phyloP scores from a whole-genome alignment of 306 rosid species.

The Casuarina cunninghamiana region DNA sequence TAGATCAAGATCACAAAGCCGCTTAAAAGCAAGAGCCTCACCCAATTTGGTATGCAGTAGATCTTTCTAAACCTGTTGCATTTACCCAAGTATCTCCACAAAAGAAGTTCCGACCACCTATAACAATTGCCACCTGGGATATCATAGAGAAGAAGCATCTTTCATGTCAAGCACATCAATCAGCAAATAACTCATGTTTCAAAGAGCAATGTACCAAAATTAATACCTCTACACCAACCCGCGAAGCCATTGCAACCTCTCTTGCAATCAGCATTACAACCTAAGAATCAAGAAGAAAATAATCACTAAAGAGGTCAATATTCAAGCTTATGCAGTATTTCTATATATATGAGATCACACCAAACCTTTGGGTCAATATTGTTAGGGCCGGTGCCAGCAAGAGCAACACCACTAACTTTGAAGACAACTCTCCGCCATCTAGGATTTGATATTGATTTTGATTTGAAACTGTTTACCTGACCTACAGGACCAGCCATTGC shows the following conservation, averaged over 20 bases:
- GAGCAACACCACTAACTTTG: slow-evolving; percentile 93
- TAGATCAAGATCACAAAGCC: slow-evolving; percentile 1
- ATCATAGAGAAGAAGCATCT: slow-evolving; percentile 24
- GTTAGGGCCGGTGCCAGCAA: slow-evolving; percentile 77
- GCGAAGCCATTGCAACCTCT: slow-evolving; percentile 85
- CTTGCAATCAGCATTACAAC: slow-evolving; percentile 73
- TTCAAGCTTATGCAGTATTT: slow-evolving; percentile 11
- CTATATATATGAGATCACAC: slow-evolving; percentile 5
- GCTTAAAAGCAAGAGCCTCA: slow-evolving; percentile 36
- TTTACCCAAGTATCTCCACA: slow-evolving; percentile 95
- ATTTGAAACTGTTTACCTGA: slow-evolving; percentile 56
- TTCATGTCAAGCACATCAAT: slow-evolving; percentile 25
- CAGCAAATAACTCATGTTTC: slow-evolving; percentile 3
- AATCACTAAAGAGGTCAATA: slow-evolving; percentile 16
- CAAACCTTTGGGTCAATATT: slow-evolving; percentile 85
- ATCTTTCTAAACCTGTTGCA: slow-evolving; percentile 84
- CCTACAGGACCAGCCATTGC: slow-evolving; percentile 56
- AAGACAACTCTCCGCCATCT: slow-evolving; percentile 94
- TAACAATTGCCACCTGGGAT: slow-evolving; percentile 80
- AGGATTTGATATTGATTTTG: slow-evolving; percentile 60
- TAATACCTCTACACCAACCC: slow-evolving; percentile 87
- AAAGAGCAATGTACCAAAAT: slow-evolving; percentile 22
- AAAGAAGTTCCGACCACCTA: slow-evolving; percentile 94
- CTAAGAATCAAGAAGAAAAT: slow-evolving; percentile 45
- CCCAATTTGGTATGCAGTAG: slow-evolving; percentile 95